Base-by-base conservation (phyloP, 495 filamentous ascomycete genomes). In the Bombardia bombarda region DNA sequence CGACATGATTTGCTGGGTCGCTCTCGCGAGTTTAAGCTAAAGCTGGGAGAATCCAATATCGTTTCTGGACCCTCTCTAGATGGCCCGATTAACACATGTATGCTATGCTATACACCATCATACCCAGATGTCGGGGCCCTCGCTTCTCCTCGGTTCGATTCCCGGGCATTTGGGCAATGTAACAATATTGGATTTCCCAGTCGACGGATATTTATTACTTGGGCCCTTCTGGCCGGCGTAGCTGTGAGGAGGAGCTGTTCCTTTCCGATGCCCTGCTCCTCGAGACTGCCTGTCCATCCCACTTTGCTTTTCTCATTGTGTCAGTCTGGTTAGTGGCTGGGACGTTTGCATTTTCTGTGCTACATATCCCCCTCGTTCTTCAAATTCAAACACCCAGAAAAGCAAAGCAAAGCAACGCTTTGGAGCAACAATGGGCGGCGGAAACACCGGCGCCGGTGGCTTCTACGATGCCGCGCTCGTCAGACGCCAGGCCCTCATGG, bases 401-500 rank as follows among this genome's bases (percentile, higher is more conserved):
- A 24, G 12, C 39, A 26, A 22, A 19, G 20, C 17, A 6, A 32
- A 17, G 21, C n/a, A 43, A 10, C 18, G 10, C 13, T 5, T 9
- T 3, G 24, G 6, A 28, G 10, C 25, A 40, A 38, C 22, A 38
- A 63, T 63, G 65, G 62, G 54, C 50, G 65, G 46, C 4, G 64
- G 44, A 41, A 56, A 57, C 38, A 41, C 51, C 13, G 59, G 59
- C 32, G 62, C 60, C 41, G 67, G 39, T 31, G 62, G 48, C 52
- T 58, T 71, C 50, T 76, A 84, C 56, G 72, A 77, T 69, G 81
- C 76, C 24, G 82, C 83, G 42, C 63, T 86, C 18, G 63, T 69
- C 38, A 75, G 80, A 47, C 80, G 82, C 46, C 68, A 82, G 61
- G 69, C 66, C 26, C 73, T 87, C 44, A 77, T 78, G 58, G 80